Conservation (phyloP, 306 rosid species). For the Castanea sativa region DNA sequence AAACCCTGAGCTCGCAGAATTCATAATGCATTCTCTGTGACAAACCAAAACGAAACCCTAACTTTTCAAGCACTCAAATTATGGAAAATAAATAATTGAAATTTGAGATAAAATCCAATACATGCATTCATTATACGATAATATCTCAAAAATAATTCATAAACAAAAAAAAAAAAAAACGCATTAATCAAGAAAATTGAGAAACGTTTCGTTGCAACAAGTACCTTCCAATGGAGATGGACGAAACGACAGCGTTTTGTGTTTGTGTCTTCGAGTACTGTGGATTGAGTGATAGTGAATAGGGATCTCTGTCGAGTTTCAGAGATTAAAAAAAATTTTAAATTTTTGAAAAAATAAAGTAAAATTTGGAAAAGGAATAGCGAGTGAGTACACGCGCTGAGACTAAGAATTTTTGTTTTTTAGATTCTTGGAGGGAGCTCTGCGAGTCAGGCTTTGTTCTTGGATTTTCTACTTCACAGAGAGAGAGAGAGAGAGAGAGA, state of each 20-base stretch:
- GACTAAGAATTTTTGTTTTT: conserved; percentile 18
- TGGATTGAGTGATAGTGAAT: conserved; percentile 26
- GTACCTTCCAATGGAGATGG: conserved; percentile 32
- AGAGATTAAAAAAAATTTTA: not conserved
- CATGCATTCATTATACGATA: conserved; percentile 1
- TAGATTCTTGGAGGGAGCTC: conserved; percentile 56
- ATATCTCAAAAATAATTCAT: no score
- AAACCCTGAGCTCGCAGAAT: conserved; percentile 43
- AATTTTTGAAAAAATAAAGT: not conserved
- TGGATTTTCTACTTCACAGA: conserved; percentile 28
- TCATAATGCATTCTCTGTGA: conserved; percentile 53
- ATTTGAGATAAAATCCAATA: conserved; percentile 18
- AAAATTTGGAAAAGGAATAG: not conserved
- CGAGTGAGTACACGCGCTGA: conserved; percentile 42
- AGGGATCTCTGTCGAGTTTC: conserved; percentile 17
- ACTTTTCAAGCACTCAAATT: conserved; percentile 25
- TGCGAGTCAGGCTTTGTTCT: conserved; percentile 29
- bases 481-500: conserved; percentile 31
- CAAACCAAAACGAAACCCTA: conserved; percentile 49
- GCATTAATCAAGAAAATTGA: not conserved
- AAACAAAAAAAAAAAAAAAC: not conserved
- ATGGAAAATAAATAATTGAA: conserved; percentile 13
- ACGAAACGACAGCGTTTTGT: not conserved
- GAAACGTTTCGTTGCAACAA: not conserved
- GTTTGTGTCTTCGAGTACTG: conserved; percentile 4